These are phyloP conservation scores for Rhizopogon rudus DNA, from an alignment of 768 basidiomycete genomes.

Conservation along the genomic window DNA sequence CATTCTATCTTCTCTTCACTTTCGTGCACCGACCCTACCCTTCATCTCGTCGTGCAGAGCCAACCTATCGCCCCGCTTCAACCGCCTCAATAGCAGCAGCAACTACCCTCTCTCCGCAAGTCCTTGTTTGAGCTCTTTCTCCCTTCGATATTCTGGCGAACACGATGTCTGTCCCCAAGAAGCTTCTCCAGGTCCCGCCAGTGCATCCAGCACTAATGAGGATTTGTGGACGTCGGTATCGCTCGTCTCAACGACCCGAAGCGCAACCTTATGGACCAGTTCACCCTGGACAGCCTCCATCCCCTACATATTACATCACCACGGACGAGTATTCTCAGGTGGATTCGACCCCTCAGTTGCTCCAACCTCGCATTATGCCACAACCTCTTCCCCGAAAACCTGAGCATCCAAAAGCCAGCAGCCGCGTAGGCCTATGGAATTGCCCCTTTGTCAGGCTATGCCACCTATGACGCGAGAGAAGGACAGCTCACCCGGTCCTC, in stretches of 20 bases:
- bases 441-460: constrained; percentile 37
- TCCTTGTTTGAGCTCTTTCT: constrained; percentile 84
- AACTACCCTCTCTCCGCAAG: constrained; percentile 66
- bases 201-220: constrained; percentile 44
- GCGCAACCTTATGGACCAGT: constrained; percentile 71
- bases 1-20: neutral
- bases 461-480: constrained; percentile 49
- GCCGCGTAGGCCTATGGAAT: constrained; percentile 43
- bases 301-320: constrained; percentile 29
- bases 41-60: constrained; percentile 4
- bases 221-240: constrained; percentile 50
- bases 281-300: constrained; percentile 38
- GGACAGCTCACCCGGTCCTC: constrained; percentile 64
- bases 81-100: constrained; percentile 35
- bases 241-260: constrained; percentile 44
- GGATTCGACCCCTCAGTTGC: constrained; percentile 25
- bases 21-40: constrained; percentile 6
- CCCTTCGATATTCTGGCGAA: constrained; percentile 74
- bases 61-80: constrained; percentile 23
- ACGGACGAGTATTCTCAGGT: constrained; percentile 45
- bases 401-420: constrained; percentile 43
- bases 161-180: constrained; percentile 45
- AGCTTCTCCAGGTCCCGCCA: constrained; percentile 45
- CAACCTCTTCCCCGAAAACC: constrained; percentile 50
- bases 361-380: constrained; percentile 36